phyloP scores from a whole-genome alignment of 805 yeast species.

The Metschnikowia matae region DNA sequence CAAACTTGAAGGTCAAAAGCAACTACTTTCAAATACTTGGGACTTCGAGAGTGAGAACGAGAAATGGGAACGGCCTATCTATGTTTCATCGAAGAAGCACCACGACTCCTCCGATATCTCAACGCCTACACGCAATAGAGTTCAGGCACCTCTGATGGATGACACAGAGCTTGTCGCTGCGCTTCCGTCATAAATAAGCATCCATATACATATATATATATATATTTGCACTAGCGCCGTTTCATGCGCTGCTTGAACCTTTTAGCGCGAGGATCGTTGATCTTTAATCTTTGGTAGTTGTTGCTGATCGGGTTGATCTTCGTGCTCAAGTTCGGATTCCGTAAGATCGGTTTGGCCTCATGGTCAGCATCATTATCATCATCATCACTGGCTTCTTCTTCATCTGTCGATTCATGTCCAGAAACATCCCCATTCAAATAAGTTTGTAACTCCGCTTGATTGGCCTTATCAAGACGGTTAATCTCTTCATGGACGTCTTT shows the following conservation, averaged over 20 bases:
- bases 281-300: constrained; percentile 51
- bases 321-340: constrained; percentile 13
- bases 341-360: constrained; percentile 2
- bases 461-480: constrained; percentile 30
- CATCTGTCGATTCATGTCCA: constrained; percentile 7
- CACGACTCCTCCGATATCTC: not conserved
- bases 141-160: constrained; percentile 13
- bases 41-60: constrained; percentile 52
- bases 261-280: constrained; percentile 44
- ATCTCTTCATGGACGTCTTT: constrained; percentile 43
- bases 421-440: constrained; percentile 19
- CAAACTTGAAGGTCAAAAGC: constrained; percentile 25
- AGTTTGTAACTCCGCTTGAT: constrained; percentile 18
- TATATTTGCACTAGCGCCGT: constrained; percentile 16
- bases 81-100: constrained; percentile 16
- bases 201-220: not conserved
- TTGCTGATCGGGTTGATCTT: constrained; percentile 35
- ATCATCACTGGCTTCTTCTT: constrained; percentile 17
- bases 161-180: constrained; percentile 16
- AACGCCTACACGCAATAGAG: constrained; percentile 8
- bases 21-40: constrained; percentile 46
- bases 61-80: constrained; percentile 55
- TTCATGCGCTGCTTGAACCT: constrained; percentile 40
- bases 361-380: constrained; percentile 13
- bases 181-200: constrained; percentile 9